Percentiles rank a stretch among this genome's conserved stretches.
phyloP scores from a whole-genome alignment of 108 stramenopile species.

The Cylindrotheca closterium region DNA sequence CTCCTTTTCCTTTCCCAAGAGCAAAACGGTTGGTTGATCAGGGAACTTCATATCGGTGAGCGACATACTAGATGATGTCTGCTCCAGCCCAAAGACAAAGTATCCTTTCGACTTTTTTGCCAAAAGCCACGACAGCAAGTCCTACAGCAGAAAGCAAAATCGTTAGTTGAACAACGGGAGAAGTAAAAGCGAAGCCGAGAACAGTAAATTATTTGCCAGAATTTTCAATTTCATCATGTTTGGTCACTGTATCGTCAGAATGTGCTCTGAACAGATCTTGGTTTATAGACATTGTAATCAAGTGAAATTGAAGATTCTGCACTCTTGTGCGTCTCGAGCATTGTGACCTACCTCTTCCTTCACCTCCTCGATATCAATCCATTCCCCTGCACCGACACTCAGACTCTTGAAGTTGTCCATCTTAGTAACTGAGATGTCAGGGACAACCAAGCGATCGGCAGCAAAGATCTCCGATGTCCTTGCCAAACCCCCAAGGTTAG shows the following conservation, averaged over 20 bases:
- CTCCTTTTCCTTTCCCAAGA: constrained; percentile 94
- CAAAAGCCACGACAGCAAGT: constrained; percentile 64
- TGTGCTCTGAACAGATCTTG: constrained; percentile 74
- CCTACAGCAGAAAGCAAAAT: constrained; percentile 15
- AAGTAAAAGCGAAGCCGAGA: too few relatives aligned
- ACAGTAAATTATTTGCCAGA: too few relatives aligned
- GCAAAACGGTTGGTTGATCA: constrained; percentile 58
- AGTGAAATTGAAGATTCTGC: constrained; percentile 9
- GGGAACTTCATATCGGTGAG: constrained; percentile 67
- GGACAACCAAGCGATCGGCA: constrained; percentile 69
- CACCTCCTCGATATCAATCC: constrained; percentile 90
- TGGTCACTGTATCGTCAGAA: constrained; percentile 30
- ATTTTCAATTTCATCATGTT: neutral
- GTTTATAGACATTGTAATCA: constrained; percentile 48
- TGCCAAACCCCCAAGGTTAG: constrained; percentile 86
- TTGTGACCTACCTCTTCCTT: constrained; percentile 64
- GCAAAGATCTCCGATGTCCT: constrained; percentile 90
- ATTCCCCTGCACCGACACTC: constrained; percentile 82
- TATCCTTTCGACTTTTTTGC: constrained; percentile 70
- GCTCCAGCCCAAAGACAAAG: constrained; percentile 86
- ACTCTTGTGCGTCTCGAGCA: neutral
- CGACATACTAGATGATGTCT: constrained; percentile 76
- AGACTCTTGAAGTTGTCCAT: constrained; percentile 89
- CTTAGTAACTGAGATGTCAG: constrained; percentile 62
- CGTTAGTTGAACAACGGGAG: too few relatives aligned